These are phyloP conservation scores for Agapanthus africanus DNA, from an alignment of 106 monocot genomes.

Conservation along the genomic window DNA sequence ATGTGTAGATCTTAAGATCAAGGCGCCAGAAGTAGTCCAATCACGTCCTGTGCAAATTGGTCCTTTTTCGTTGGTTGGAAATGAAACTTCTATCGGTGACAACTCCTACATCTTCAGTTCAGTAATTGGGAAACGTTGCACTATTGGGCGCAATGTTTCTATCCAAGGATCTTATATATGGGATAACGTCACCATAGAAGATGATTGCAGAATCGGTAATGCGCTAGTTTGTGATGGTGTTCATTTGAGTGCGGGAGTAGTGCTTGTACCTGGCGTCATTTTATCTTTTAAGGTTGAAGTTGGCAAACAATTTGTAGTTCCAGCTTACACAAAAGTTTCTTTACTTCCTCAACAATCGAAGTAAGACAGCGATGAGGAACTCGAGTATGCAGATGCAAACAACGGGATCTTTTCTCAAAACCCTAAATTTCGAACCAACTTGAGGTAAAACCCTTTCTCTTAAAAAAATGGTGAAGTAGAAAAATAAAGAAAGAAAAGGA, in stretches of 20 bases:
- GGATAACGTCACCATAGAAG: constrained; percentile 94
- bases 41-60: constrained; percentile 64
- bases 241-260: constrained; percentile 56
- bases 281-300: constrained; percentile 97
- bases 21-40: constrained; percentile 61
- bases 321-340: constrained; percentile 89
- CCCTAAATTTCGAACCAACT: too few relatives aligned
- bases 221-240: constrained; percentile 86
- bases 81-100: constrained; percentile 63
- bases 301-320: constrained; percentile 63
- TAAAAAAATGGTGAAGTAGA: too few relatives aligned
- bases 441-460: too few relatives aligned
- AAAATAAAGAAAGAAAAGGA: too few relatives aligned
- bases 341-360: constrained; percentile 79
- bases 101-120: constrained; percentile 51
- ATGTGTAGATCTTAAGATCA: too few relatives aligned
- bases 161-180: constrained; percentile 82
- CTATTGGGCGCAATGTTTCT: constrained; percentile 74
- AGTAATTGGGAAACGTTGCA: constrained; percentile 74
- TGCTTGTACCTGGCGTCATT: constrained; percentile 82
- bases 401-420: too few relatives aligned
- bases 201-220: constrained; percentile 73
- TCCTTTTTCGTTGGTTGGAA: constrained; percentile 64
- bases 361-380: constrained; percentile 95
- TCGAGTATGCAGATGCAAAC: constrained; percentile 87